Evolutionary conservation across 495 filamentous ascomycete genomes (phyloP).

Genomic region (Xylaria intraflava): DNA sequence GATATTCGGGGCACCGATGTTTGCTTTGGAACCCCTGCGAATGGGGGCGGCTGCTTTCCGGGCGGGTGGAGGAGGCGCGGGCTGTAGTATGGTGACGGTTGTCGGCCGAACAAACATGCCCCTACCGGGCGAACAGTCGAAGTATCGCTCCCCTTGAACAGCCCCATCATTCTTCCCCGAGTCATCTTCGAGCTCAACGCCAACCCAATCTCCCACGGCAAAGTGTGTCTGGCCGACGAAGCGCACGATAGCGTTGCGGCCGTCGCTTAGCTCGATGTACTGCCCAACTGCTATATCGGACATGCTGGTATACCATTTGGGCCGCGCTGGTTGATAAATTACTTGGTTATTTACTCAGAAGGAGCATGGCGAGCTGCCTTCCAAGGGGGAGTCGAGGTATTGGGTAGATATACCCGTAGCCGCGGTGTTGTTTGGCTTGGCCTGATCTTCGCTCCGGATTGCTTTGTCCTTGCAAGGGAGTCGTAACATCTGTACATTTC

Average conservation of each 20-base stretch:
- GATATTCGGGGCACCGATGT: conserved; percentile 3
- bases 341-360: background rate
- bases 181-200: conserved; percentile 78
- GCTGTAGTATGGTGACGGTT: conserved; percentile 53
- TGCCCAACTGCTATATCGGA: conserved; percentile 40
- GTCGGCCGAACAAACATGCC: conserved; percentile 84
- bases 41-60: conserved; percentile 22
- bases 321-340: background rate
- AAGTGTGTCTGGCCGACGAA: conserved; percentile 77
- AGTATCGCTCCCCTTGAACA: conserved; percentile 84
- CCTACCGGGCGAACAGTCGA: conserved; percentile 68
- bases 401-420: background rate
- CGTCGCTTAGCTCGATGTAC: conserved; percentile 63
- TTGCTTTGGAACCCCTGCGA: conserved; percentile 25
- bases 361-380: conserved; percentile 10
- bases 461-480: conserved; percentile 15
- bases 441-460: conserved; percentile 7
- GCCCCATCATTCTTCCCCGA: conserved; percentile 92
- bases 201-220: conserved; percentile 78
- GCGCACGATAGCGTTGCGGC: conserved; percentile 67
- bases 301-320: conserved; percentile 17
- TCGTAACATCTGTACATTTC: background rate
- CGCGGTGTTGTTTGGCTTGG: conserved; percentile 6
- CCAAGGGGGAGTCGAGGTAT: background rate
- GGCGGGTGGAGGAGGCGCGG: conserved; percentile 42